Base-by-base conservation (phyloP, 2,329 filamentous ascomycete species). In the Colletotrichum echinochloae region DNA sequence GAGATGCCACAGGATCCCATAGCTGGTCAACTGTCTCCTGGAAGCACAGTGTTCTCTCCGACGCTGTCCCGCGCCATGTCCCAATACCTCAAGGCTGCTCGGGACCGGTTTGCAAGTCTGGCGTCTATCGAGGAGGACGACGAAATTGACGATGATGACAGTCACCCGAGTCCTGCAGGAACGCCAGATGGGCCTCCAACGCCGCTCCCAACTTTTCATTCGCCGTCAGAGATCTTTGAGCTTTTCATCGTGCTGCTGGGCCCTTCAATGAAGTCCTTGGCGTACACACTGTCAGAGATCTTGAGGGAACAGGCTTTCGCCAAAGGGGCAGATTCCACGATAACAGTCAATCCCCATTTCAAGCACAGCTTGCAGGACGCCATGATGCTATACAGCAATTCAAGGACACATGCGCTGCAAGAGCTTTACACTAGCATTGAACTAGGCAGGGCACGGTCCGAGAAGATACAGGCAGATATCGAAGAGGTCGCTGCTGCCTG, bases 401-500 rank as follows among this genome's bases (percentile, higher is more conserved):
- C 94, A 12, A 89, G 95, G 74, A 89, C 89, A 66, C 89, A 92
- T 59, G 94, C 96, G 0, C 83, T 99, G 8, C 87, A 90, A 66
- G 87, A 92, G 67, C 86, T 99, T 0, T 98, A 99, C 80, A 90
- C 88, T 73, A 92, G 89, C 61, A 94, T 94, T 71, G 91, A 94
- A 75, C 85, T 94, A 48, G 89, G 89, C 14, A 89, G 89, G 68
- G 84, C 90, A 3, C 87, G 90, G 51, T 91, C 92, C 0, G 87
- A 94, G 62, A 92, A 92, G 72, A 87, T 95, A 11, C 92, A 97
- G 77, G 96, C 95, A 2, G 96, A 98, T 79, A 94, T 97, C 67
- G 96, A 99, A 79, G 96, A 99, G 80, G 95, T 98, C 14, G 95
- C 95, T 49, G 95, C 96, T n/a, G 97, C 95, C 66, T 99, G 96